phyloP scores from a whole-genome alignment of 2,329 filamentous ascomycete species.

The Lachnellula subtilissima region DNA sequence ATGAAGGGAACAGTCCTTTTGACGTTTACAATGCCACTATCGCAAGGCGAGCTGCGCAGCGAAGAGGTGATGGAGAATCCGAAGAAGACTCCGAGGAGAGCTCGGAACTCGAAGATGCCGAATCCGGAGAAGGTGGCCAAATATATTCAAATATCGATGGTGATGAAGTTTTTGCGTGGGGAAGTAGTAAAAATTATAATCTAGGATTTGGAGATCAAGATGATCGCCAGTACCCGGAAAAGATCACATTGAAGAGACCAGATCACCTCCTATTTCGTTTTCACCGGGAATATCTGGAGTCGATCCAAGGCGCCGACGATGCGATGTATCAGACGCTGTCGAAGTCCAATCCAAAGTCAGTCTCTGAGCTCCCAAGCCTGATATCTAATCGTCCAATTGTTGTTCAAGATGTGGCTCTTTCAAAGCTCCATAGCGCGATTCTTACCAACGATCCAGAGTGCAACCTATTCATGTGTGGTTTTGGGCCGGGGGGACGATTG shows the following conservation, averaged over 20 bases:
- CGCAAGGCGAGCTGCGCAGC: slow-evolving; percentile 62
- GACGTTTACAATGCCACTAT: slow-evolving; percentile 90
- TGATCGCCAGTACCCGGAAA: slow-evolving; percentile 89
- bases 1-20: slow-evolving; percentile 90
- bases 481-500: slow-evolving; percentile 83
- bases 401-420: slow-evolving; percentile 78
- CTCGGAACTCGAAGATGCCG: slow-evolving; percentile 33
- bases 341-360: slow-evolving; percentile 25
- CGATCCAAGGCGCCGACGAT: slow-evolving; percentile 16
- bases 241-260: slow-evolving; percentile 70
- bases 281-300: slow-evolving; percentile 60
- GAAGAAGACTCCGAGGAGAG: slow-evolving; percentile 49
- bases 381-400: slow-evolving; percentile 67
- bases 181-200: slow-evolving; percentile 92
- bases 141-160: slow-evolving; percentile 44
- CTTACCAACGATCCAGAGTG: slow-evolving; percentile 81
- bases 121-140: not conserved
- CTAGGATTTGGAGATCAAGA: slow-evolving; percentile 94
- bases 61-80: slow-evolving; percentile 23
- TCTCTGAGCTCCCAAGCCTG: slow-evolving; percentile 61
- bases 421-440: slow-evolving; percentile 87
- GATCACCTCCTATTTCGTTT: slow-evolving; percentile 71
- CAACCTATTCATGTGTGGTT: slow-evolving; percentile 89
- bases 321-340: slow-evolving; percentile 13
- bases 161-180: slow-evolving; percentile 89